phyloP scores from a whole-genome alignment of 169 alveolate genomes.

The Miamiensis avidus region DNA sequence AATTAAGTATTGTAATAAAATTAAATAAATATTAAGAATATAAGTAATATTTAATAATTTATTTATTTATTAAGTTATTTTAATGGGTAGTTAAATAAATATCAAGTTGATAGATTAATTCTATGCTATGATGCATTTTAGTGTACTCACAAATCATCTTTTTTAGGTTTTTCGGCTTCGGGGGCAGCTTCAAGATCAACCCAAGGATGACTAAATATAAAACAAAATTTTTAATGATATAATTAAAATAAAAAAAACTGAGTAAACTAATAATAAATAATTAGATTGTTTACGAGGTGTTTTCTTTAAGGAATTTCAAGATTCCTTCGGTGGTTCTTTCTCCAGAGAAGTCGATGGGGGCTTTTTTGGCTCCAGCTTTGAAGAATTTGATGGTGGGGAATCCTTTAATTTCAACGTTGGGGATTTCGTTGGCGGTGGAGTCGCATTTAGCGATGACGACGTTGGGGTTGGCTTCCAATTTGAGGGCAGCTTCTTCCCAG shows the following conservation, averaged over 20 bases:
- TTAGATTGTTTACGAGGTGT: slow-evolving; percentile 21
- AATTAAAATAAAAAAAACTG: not conserved
- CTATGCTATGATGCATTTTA: too few species aligned
- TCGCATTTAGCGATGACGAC: slow-evolving; percentile 92
- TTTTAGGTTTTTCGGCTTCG: not conserved
- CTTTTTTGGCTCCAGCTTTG: slow-evolving; percentile 52
- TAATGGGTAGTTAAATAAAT: too few species aligned
- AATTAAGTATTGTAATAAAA: too few species aligned
- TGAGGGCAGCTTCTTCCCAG: slow-evolving; percentile 77
- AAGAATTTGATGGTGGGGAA: slow-evolving; percentile 91
- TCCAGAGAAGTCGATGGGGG: slow-evolving; percentile 65
- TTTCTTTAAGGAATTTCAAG: slow-evolving; percentile 42
- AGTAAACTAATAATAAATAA: not conserved
- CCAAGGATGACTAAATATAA: not conserved
- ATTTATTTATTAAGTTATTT: too few species aligned
- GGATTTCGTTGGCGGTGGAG: slow-evolving; percentile 87
- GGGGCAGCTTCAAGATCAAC: not conserved
- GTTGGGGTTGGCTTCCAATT: slow-evolving; percentile 71
- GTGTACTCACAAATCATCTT: not conserved
- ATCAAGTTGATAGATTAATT: too few species aligned
- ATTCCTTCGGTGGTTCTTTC: slow-evolving; percentile 65
- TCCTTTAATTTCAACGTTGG: slow-evolving; percentile 71
- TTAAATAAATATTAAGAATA: too few species aligned
- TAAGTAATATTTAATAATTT: too few species aligned
- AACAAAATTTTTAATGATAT: too few species aligned